Conservation (phyloP, 2,329 filamentous ascomycete species). For the Nemania sp. region DNA sequence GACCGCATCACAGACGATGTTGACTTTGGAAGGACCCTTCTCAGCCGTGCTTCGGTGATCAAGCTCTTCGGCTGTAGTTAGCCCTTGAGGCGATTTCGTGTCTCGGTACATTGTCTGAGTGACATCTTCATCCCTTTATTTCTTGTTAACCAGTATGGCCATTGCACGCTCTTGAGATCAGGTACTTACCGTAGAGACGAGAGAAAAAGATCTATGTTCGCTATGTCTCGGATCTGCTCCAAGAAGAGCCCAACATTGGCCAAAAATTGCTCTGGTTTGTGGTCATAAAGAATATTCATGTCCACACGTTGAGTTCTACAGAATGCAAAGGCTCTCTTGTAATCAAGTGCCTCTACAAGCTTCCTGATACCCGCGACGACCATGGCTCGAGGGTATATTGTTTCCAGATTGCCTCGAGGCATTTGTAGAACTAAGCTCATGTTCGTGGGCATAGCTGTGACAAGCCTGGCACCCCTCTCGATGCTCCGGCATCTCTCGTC, state of each 20-base stretch:
- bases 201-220: constrained; percentile 88
- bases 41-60: constrained; percentile 11
- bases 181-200: constrained; percentile 73
- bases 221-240: constrained; percentile 78
- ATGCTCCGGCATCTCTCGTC: constrained; percentile 93
- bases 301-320: constrained; percentile 94
- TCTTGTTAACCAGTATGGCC: constrained; percentile 36
- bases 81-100: constrained; percentile 60
- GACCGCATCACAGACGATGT: constrained; percentile 85
- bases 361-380: constrained; percentile 87
- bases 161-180: not conserved
- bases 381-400: constrained; percentile 89
- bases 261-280: constrained; percentile 86
- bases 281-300: constrained; percentile 96
- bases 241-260: constrained; percentile 76
- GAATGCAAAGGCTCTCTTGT: constrained; percentile 80
- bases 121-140: constrained; percentile 80
- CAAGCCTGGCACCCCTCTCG: constrained; percentile 83
- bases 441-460: constrained; percentile 86
- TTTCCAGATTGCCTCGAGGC: constrained; percentile 94
- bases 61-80: constrained; percentile 26
- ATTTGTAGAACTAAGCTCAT: constrained; percentile 90
- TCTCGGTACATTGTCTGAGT: constrained; percentile 92
- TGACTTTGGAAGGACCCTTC: constrained; percentile 67
- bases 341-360: constrained; percentile 79